Conservation (phyloP, 2,329 filamentous ascomycete genomes). For the Apiospora saccharicola region DNA sequence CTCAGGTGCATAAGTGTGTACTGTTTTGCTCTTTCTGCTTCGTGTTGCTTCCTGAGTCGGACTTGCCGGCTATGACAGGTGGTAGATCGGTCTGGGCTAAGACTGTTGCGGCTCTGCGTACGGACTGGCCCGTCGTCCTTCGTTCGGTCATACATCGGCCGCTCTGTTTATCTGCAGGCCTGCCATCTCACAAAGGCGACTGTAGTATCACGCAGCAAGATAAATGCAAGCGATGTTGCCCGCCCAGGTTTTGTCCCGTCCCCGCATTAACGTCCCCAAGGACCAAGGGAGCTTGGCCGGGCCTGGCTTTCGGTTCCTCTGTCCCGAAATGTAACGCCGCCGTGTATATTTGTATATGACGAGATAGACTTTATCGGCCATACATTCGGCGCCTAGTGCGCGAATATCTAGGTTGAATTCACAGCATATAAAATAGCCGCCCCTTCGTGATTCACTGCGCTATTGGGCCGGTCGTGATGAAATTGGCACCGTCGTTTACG, state of each 20-base stretch:
- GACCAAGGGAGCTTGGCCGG: not conserved
- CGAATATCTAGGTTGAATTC: not conserved
- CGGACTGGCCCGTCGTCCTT: not conserved
- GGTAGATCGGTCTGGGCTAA: not conserved
- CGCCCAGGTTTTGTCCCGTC: not conserved
- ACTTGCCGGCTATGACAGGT: not conserved
- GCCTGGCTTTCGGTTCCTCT: not conserved
- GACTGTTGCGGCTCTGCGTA: constrained; percentile 8
- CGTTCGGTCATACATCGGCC: not conserved
- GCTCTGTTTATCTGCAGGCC: not conserved
- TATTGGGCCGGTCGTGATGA: not conserved
- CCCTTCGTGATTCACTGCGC: not conserved
- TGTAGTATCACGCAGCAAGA: not conserved
- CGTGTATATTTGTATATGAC: not conserved
- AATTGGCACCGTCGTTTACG: not conserved
- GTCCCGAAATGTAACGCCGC: not conserved
- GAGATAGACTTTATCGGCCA: too few species aligned
- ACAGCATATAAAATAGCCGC: not conserved
- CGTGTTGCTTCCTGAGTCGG: not conserved
- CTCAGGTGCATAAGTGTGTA: not conserved
- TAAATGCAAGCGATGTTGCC: not conserved
- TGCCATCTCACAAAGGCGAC: not conserved
- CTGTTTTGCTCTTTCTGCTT: not conserved
- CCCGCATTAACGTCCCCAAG: not conserved
- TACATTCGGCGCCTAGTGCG: too few species aligned